phyloP scores from a whole-genome alignment of 306 rosid species.

The Crotalaria pallida region DNA sequence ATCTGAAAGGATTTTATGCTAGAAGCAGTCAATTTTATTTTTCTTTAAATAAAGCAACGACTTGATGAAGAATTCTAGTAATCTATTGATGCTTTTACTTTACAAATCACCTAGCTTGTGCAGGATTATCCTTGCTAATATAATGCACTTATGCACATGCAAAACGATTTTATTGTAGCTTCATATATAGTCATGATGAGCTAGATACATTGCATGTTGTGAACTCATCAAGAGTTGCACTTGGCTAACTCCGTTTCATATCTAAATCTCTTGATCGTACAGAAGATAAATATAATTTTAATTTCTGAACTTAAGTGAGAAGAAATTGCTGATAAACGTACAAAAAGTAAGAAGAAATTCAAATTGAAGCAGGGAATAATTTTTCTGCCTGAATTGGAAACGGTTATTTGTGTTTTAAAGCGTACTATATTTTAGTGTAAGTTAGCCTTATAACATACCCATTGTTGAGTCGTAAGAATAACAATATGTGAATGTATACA shows the following conservation, averaged over 20 bases:
- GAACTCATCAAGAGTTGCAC: background rate
- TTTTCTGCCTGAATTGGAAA: background rate
- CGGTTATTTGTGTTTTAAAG: background rate
- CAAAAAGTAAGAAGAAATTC: background rate
- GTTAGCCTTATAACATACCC: background rate
- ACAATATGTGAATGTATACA: background rate
- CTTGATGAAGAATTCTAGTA: background rate
- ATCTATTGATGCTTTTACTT: background rate
- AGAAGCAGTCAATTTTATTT: background rate
- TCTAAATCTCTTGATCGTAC: background rate
- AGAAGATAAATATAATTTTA: background rate
- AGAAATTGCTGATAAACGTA: no score
- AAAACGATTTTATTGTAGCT: slow-evolving; percentile 10
- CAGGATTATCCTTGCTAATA: background rate
- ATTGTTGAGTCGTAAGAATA: background rate
- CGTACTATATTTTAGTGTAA: background rate
- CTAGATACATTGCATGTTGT: slow-evolving; percentile 15
- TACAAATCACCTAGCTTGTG: background rate
- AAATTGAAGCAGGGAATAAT: background rate
- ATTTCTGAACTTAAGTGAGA: background rate
- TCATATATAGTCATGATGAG: background rate
- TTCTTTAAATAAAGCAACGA: background rate
- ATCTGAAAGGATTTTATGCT: slow-evolving; percentile 26
- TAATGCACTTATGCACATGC: slow-evolving; percentile 4
- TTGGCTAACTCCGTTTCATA: background rate